Evolutionary conservation across 768 basidiomycete genomes (phyloP).

Genomic region (Tephrocybe sp.): DNA sequence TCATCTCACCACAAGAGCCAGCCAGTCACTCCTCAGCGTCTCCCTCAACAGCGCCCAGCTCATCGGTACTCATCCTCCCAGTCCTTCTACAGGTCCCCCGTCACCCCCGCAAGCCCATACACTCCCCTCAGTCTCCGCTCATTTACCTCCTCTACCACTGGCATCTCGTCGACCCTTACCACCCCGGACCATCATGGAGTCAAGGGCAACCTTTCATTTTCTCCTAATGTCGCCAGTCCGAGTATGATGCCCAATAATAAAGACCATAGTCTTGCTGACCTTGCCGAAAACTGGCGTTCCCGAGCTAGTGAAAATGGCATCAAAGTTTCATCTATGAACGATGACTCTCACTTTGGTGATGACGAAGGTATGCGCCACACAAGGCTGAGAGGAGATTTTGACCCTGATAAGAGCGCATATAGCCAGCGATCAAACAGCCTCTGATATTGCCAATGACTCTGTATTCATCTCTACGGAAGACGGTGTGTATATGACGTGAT

Average conservation of each 20-base stretch:
- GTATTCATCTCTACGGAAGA: constrained; percentile 47
- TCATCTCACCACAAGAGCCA: constrained; percentile 30
- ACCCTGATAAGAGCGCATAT: constrained; percentile 38
- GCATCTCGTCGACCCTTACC: constrained; percentile 51
- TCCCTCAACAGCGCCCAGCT: constrained; percentile 38
- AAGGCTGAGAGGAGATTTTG: constrained; percentile 9
- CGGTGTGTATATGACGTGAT: constrained; percentile 29
- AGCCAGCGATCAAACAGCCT: constrained; percentile 50
- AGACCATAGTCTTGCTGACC: constrained; percentile 54
- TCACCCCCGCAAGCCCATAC: constrained; percentile 65
- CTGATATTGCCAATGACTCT: constrained; percentile 46
- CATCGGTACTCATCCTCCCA: constrained; percentile 39
- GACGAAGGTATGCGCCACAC: constrained; percentile 41
- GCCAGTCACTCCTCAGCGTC: constrained; percentile 68
- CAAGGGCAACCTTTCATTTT: constrained; percentile 39
- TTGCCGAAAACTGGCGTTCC: constrained; percentile 69
- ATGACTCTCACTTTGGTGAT: constrained; percentile 44
- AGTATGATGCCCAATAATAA: constrained; percentile 20
- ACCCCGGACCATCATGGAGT: constrained; percentile 52
- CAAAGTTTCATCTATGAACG: constrained; percentile 51
- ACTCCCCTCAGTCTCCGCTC: constrained; percentile 71
- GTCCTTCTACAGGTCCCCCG: constrained; percentile 53
- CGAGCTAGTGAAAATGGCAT: constrained; percentile 72
- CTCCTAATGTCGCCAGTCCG: constrained; percentile 37
- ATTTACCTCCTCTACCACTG: constrained; percentile 49